A percentile compares a stretch with the other conserved stretches of the same genome.
phyloP scores from a whole-genome alignment of 2,329 filamentous ascomycete species.

The Penicillium sp. region DNA sequence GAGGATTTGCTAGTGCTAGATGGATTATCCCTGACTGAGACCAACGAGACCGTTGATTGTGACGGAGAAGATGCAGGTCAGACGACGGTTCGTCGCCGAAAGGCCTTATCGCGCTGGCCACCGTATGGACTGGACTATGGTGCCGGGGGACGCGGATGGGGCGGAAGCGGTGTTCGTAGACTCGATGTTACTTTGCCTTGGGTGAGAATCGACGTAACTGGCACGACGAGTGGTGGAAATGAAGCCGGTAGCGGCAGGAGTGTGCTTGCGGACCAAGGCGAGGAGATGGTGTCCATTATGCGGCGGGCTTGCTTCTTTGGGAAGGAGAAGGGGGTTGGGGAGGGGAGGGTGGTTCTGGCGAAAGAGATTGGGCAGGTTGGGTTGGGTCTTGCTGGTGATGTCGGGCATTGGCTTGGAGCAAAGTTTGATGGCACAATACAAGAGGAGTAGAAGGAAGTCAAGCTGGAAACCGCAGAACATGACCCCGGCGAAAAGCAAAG shows the following conservation, averaged over 20 bases:
- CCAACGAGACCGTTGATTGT: not conserved
- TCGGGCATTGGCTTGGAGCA: constrained; percentile 9
- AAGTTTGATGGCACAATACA: constrained; percentile 8
- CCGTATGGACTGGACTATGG: constrained; percentile 35
- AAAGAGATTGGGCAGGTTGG: not conserved
- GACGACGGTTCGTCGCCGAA: constrained; percentile 25
- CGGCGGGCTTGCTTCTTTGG: constrained; percentile 41
- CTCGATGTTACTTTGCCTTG: constrained; percentile 30
- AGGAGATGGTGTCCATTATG: constrained; percentile 40
- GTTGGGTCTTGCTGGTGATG: constrained; percentile 1
- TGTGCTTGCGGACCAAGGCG: constrained; percentile 33
- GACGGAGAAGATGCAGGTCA: not conserved
- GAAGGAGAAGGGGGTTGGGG: constrained; percentile 34
- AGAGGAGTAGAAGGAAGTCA: not conserved
- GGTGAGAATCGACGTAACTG: constrained; percentile 23
- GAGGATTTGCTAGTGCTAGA: not conserved
- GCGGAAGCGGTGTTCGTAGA: constrained; percentile 14
- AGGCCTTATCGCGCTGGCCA: constrained; percentile 36
- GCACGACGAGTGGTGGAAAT: not conserved
- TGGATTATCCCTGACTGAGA: constrained; percentile 7
- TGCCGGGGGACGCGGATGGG: constrained; percentile 12
- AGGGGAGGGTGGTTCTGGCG: constrained; percentile 29
- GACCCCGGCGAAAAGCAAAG: no score
- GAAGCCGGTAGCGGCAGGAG: constrained; percentile 15
- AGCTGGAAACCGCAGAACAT: no score